phyloP scores from a whole-genome alignment of 2,329 filamentous ascomycete genomes.

The Botrytis galanthina region DNA sequence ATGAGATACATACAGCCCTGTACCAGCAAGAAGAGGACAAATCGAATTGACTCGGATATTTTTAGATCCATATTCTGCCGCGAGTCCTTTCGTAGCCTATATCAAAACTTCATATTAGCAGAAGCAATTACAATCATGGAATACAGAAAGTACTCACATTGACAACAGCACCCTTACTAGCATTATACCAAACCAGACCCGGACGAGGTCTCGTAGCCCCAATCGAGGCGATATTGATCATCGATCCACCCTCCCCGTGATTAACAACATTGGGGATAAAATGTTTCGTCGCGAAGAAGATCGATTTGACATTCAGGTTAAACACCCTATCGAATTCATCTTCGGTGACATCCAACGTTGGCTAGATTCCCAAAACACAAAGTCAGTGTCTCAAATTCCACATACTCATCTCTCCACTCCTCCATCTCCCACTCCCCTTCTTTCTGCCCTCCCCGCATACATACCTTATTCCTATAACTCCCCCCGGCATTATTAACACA shows the following conservation, averaged over 20 bases:
- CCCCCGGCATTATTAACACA: slow-evolving; percentile 62
- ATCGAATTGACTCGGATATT: slow-evolving; percentile 73
- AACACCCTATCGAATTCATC: slow-evolving; percentile 66
- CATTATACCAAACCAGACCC: slow-evolving; percentile 57
- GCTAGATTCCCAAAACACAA: slow-evolving; percentile 33
- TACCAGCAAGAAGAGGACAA: slow-evolving; percentile 65
- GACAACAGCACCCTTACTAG: slow-evolving; percentile 45
- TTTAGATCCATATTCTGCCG: slow-evolving; percentile 69
- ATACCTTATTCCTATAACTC: slow-evolving; percentile 56
- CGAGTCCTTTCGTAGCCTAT: slow-evolving; percentile 62
- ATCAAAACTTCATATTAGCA: not conserved
- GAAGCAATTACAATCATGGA: not conserved
- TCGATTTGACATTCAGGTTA: slow-evolving; percentile 65
- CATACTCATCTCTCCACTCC: not conserved
- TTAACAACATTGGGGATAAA: slow-evolving; percentile 60
- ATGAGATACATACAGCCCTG: slow-evolving; percentile 48
- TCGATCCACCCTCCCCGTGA: slow-evolving; percentile 54
- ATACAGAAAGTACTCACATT: slow-evolving; percentile 45
- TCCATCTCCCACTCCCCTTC: not conserved
- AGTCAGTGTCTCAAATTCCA: not conserved
- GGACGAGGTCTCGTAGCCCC: slow-evolving; percentile 61
- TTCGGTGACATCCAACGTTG: slow-evolving; percentile 62
- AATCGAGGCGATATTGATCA: slow-evolving; percentile 66
- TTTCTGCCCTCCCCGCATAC: not conserved
- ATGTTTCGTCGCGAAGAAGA: slow-evolving; percentile 58